Percentiles rank a stretch among this genome's conserved stretches.
Conservation (phyloP, 768 basidiomycete species). For the Podaxis mareebaensis region DNA sequence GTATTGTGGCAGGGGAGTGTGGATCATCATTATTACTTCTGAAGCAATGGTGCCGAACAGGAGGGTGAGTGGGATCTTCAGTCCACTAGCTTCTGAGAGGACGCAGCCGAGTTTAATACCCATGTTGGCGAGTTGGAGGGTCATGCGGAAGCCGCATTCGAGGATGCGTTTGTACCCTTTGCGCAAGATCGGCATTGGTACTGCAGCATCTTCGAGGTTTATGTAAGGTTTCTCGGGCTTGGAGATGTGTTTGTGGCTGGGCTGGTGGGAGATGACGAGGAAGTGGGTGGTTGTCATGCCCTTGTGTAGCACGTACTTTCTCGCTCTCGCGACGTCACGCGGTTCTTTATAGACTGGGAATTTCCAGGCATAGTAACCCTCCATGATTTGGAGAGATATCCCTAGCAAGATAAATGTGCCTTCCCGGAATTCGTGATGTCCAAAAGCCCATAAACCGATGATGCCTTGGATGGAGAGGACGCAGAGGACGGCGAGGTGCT, state of each 20-base stretch:
- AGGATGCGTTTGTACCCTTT: constrained; percentile 7
- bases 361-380: constrained; percentile 12
- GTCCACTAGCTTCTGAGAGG: not conserved
- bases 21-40: constrained; percentile 4
- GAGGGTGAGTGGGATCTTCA: constrained; percentile 11
- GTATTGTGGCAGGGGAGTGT: not conserved
- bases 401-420: constrained; percentile 1
- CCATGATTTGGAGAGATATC: constrained; percentile 4
- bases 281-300: constrained; percentile 15
- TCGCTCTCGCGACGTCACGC: not conserved
- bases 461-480: constrained; percentile 5
- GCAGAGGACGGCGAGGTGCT: constrained; percentile 3
- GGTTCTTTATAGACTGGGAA: not conserved
- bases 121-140: constrained; percentile 5
- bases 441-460: not conserved
- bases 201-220: constrained; percentile 12
- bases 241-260: not conserved
- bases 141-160: not conserved
- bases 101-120: not conserved
- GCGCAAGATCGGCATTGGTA: not conserved
- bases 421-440: not conserved
- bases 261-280: constrained; percentile 8
- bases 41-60: constrained; percentile 12
- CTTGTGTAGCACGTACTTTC: constrained; percentile 7
- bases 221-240: not conserved